These are phyloP conservation scores for Kalmusia sp. DNA, from an alignment of 2,329 filamentous ascomycete species.

Conservation along the genomic window DNA sequence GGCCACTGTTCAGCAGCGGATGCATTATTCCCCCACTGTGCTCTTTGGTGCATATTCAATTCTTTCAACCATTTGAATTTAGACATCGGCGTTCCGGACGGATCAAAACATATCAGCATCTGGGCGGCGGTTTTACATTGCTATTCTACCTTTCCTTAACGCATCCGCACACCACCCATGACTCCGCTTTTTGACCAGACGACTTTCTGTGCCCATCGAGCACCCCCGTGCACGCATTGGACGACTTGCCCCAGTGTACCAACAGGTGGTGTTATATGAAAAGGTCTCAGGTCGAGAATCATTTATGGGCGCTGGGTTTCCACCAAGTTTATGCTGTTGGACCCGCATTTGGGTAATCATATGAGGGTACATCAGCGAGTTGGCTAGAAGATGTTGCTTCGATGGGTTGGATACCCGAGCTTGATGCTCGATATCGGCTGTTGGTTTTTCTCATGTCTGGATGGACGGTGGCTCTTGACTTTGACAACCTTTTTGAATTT, in stretches of 20 bases:
- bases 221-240: neutral
- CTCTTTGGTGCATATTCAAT: constrained; percentile 19
- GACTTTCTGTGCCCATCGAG: neutral
- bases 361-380: neutral
- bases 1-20: constrained; percentile 26
- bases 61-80: constrained; percentile 1
- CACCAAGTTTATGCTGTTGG: neutral
- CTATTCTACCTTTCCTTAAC: neutral
- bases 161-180: neutral
- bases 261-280: neutral
- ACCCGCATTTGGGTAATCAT: neutral
- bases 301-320: neutral
- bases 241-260: too few relatives aligned
- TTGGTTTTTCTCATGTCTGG: neutral
- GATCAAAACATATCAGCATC: constrained; percentile 20
- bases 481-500: neutral
- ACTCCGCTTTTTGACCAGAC: neutral
- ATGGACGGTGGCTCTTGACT: neutral
- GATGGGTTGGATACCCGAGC: constrained; percentile 6
- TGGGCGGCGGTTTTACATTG: constrained; percentile 9
- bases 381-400: neutral
- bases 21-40: constrained; percentile 33
- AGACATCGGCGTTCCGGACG: constrained; percentile 18
- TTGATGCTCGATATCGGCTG: constrained; percentile 1
- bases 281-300: neutral